Evolutionary conservation across 176 grass and related monocot genomes (phyloP), one percentile per base, ranked within the genome.

Genomic region (Oryza brachyantha): DNA sequence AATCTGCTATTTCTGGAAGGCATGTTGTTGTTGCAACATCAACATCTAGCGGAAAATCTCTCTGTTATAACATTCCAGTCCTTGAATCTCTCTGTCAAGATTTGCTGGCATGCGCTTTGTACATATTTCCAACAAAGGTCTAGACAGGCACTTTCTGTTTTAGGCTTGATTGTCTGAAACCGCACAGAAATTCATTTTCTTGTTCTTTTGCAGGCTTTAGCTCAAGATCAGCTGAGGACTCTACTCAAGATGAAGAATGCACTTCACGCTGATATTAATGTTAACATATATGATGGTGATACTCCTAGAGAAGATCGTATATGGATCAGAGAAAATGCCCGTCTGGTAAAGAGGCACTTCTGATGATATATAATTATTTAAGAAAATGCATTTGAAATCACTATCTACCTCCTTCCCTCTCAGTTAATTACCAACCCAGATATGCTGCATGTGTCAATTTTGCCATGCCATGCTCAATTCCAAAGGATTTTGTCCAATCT

Each of bases 371-470:
- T 46, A 27, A 58, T 46, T 60, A 48, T 13, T 13, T 0, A 42
- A 39, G 14, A 43, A 43, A 43, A 5, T 45, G 1, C 2, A 14
- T 1, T 16, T 74, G 37, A 38, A 63, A 70, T 29, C 26, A 38
- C 37, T 75, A 55, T 55, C 50, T 21, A 36, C 29, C 37, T 39
- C 79, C 79, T 25, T 84, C 38, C 74, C 52, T 84, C 40, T 80
- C 87, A 97, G 95, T 78, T 97, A 70, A 97, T 97, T 85, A 97
- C 95, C 34, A 97, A 97, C 69, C 95, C 95, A 77, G 95, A 97
- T 88, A 97, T 97, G 95, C 75, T 97, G 63, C 95, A 97, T 10
- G 3, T 90, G 76, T 92, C 92, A 66, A 77, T 97, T 74, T 83
- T 97, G 42, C 95, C 95, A 29, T 79, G 75, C 72, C 92, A 94